These are phyloP conservation scores for Corylus avellana DNA, from an alignment of 306 rosid genomes.

Conservation along the genomic window DNA sequence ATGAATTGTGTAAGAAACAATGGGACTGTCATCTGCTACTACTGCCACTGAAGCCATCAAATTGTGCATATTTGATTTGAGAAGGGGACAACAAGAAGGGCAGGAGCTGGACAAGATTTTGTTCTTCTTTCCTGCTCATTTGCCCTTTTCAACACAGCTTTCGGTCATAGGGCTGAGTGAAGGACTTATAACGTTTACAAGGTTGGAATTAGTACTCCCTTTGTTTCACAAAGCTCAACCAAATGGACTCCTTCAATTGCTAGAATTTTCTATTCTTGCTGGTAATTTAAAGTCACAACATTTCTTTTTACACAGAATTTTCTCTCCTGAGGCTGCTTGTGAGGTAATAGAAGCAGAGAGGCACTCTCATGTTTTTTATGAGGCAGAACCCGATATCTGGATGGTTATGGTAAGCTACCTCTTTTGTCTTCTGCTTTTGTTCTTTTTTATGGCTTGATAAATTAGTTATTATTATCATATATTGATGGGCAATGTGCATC, in stretches of 20 bases:
- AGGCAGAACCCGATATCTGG: conserved; percentile 96
- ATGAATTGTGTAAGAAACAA: conserved; percentile 24
- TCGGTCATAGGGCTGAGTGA: conserved; percentile 95
- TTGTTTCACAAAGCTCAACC: background rate
- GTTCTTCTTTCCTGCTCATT: conserved; percentile 82
- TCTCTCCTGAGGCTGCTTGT: conserved; percentile 90
- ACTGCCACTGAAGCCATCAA: conserved; percentile 54
- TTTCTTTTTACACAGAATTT: conserved; percentile 55
- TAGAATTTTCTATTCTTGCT: background rate
- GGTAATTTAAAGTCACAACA: conserved; percentile 16
- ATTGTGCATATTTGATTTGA: conserved; percentile 81
- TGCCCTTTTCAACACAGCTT: conserved; percentile 81
- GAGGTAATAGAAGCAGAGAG: conserved; percentile 85
- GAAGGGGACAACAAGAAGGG: conserved; percentile 95
- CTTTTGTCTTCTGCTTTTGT: background rate
- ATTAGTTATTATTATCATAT: background rate
- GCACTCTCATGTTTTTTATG: conserved; percentile 77
- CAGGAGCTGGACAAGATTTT: conserved; percentile 93
- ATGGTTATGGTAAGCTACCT: conserved; percentile 69
- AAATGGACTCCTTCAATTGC: background rate
- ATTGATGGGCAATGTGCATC: background rate
- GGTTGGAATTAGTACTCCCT: conserved; percentile 36
- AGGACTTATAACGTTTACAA: conserved; percentile 93
- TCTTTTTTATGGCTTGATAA: background rate
- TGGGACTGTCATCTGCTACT: conserved; percentile 71